phyloP scores from a whole-genome alignment of 2,329 filamentous ascomycete species.

The Cercospora sojina region DNA sequence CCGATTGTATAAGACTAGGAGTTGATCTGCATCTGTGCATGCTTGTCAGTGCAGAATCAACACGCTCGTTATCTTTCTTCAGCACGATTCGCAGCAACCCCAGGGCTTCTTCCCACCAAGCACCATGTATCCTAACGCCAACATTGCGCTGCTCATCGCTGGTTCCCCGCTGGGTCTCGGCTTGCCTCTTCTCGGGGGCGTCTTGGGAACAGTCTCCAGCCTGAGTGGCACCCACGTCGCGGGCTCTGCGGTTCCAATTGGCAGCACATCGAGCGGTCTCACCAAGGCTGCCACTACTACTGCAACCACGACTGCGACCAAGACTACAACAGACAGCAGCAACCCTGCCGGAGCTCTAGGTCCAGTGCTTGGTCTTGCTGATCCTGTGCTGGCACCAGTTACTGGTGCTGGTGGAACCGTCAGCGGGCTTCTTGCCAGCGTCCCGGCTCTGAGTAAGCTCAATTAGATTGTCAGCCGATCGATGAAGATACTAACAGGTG shows the following conservation, averaged over 20 bases:
- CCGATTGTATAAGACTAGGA: background rate
- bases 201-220: background rate
- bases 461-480: background rate
- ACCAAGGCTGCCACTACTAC: background rate
- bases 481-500: background rate
- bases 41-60: background rate
- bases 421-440: conserved; percentile 2
- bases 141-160: background rate
- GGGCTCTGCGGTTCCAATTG: background rate
- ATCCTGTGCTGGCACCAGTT: background rate
- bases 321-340: background rate
- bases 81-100: background rate
- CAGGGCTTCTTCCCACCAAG: background rate
- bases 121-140: conserved; percentile 2
- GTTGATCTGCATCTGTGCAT: background rate
- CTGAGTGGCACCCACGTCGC: conserved; percentile 3
- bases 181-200: conserved; percentile 4
- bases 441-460: conserved; percentile 5
- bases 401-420: conserved; percentile 9
- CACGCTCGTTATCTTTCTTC: background rate
- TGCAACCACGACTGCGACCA: background rate
- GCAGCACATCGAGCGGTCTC: background rate
- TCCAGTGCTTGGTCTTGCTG: background rate
- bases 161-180: background rate
- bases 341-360: conserved; percentile 4